These are phyloP conservation scores for Garcileccinum viscosum DNA, from an alignment of 1,284 basidiomycete species.

Conservation along the genomic window DNA sequence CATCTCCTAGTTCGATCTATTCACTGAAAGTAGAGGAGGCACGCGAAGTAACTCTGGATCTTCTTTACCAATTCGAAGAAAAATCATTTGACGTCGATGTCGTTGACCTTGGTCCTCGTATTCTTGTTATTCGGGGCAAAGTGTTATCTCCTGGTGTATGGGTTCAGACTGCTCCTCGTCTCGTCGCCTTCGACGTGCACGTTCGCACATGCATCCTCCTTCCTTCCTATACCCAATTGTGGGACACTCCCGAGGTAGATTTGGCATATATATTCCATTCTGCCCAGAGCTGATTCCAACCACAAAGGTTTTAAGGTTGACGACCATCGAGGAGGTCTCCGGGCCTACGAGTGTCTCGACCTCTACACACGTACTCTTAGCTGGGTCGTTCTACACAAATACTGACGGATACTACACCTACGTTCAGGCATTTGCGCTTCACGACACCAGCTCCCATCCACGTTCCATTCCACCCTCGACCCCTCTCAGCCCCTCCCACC, in stretches of 20 bases:
- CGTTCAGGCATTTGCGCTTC: conserved; percentile 22
- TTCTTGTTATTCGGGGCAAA: conserved; percentile 14
- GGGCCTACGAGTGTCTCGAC: conserved; percentile 19
- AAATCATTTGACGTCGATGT: neutral
- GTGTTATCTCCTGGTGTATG: too few species aligned
- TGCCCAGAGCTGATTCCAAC: neutral
- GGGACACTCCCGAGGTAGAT: conserved; percentile 6
- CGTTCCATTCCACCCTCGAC: neutral
- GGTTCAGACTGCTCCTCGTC: neutral
- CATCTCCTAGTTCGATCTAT: conserved; percentile 18
- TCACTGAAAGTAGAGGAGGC: conserved; percentile 6
- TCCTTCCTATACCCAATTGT: conserved; percentile 12
- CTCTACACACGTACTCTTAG: conserved; percentile 27
- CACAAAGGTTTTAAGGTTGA: conserved; percentile 5
- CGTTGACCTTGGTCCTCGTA: conserved; percentile 24
- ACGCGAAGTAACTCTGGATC: conserved; percentile 18
- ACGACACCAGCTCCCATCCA: neutral
- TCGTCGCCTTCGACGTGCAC: conserved; percentile 26
- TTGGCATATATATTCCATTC: neutral
- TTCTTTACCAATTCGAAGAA: conserved; percentile 20
- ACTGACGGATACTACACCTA: conserved; percentile 11
- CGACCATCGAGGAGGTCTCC: neutral
- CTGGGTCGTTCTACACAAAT: conserved; percentile 6
- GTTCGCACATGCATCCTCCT: conserved; percentile 8
- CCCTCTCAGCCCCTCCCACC: conserved; percentile 16